Evolutionary conservation across 805 yeast genomes (phyloP), one percentile per base, ranked within the genome.

Genomic region (Schwanniomyces sp.): DNA sequence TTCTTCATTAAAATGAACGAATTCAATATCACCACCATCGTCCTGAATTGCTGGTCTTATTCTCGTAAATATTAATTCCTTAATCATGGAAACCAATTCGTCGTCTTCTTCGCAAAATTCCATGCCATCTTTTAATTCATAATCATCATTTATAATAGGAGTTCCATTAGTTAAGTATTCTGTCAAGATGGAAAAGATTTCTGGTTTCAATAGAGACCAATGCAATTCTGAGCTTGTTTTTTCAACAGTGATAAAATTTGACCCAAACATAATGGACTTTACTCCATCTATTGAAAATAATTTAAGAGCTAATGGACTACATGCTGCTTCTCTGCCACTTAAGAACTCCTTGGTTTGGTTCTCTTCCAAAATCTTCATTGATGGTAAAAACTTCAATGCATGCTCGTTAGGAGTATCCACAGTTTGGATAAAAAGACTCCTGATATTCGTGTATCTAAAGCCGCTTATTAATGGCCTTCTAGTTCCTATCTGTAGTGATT

Each of bases 1-100:
- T 7, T 75, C 76, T 51, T 81, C 83, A 16, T 52, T 54, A 57
- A 84, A 84, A 1, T 72, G 70, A 29, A 85, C 81, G 64, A 83
- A 84, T 56, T 83, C 88, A 40, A 84, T 78, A 58, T 84, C 90
- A 4, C 90, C 99, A 52, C 99, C 99, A 61, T 94, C 99, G 60
- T 94, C 99, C 70, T 91, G 96, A 48, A 94, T 91, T 1, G 98
- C 97, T 1, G 99, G 90, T 61, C 86, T 76, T 42, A 84, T 84
- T 58, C 87, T 74, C 1, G 90, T 84, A 61, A 82, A 82, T 32
- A 84, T 81, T 52, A 84, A 66, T 61, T 84, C 90, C 54, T 84
- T 84, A 55, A 84, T 84, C 79, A 84, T 85, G 24, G 77, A 74
- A 5, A 82, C 80, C 16, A 84, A 70, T 52, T 84, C 90, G 50